Percentiles rank a stretch among this genome's conserved stretches.
Evolutionary conservation across 208 protist species (phyloP).

Genomic region (Crithidia thermophila): DNA sequence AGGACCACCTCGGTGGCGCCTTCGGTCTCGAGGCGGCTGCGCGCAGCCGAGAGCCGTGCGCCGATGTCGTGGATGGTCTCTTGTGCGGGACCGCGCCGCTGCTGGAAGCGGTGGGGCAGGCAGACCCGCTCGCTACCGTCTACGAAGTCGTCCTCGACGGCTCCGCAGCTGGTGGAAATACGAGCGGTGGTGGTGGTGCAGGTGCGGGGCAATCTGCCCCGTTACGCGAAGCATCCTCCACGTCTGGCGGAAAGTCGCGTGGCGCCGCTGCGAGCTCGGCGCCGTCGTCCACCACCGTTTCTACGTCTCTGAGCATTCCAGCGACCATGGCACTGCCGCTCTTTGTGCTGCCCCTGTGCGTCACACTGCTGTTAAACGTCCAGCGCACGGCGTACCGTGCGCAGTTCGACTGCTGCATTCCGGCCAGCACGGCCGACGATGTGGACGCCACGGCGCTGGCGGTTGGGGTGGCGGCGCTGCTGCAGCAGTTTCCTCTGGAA

Average conservation of each 20-base stretch:
- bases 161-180: too few species aligned
- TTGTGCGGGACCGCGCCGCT: conserved; percentile 20
- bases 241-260: too few species aligned
- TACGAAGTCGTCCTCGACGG: conserved; percentile 25
- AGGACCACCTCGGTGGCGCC: conserved; percentile 36
- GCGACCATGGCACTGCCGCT: conserved; percentile 47
- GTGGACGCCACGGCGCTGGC: conserved; percentile 90
- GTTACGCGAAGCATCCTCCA: too few species aligned
- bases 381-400: conserved; percentile 65
- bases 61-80: conserved; percentile 21
- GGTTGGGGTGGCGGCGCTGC: conserved; percentile 87
- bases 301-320: conserved; percentile 41
- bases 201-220: background rate
- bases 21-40: background rate
- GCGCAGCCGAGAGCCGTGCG: conserved; percentile 7
- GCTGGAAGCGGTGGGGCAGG: conserved; percentile 17
- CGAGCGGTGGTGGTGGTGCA: background rate
- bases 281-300: background rate
- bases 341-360: conserved; percentile 82
- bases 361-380: conserved; percentile 68
- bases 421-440: conserved; percentile 43
- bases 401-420: conserved; percentile 53
- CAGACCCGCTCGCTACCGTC: conserved; percentile 17
- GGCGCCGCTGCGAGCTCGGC: too few species aligned
- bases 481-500: conserved; percentile 94